phyloP scores from a whole-genome alignment of 192 early-diverging fungal genomes.

The Coemansia aciculifera region DNA sequence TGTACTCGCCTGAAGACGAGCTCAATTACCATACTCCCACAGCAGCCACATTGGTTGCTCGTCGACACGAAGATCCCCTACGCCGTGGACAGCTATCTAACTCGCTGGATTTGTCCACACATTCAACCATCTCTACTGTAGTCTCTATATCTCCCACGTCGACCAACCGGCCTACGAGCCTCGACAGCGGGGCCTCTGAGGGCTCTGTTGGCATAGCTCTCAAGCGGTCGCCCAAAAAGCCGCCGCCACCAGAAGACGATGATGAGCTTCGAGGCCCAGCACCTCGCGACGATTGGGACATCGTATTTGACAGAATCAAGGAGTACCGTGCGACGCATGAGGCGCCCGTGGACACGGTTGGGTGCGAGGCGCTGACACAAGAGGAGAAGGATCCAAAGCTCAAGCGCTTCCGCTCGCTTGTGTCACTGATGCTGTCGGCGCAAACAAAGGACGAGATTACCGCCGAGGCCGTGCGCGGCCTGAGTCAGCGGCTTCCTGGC shows the following conservation, averaged over 20 bases:
- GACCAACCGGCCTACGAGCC: constrained; percentile 31
- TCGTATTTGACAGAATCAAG: constrained; percentile 64
- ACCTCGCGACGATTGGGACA: constrained; percentile 63
- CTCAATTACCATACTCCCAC: not conserved
- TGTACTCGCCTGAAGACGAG: constrained; percentile 5
- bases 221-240: constrained; percentile 23
- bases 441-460: constrained; percentile 93
- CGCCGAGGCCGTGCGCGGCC: constrained; percentile 68
- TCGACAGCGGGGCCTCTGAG: constrained; percentile 22
- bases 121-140: constrained; percentile 47
- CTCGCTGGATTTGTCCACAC: constrained; percentile 27
- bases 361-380: constrained; percentile 74
- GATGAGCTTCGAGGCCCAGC: constrained; percentile 44
- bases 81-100: constrained; percentile 27
- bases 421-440: constrained; percentile 86
- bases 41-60: constrained; percentile 9
- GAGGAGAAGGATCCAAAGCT: constrained; percentile 54
- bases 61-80: not conserved
- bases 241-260: constrained; percentile 23
- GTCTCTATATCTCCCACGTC: constrained; percentile 26
- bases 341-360: constrained; percentile 89
- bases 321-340: constrained; percentile 62
- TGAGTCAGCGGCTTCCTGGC: constrained; percentile 64
- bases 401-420: constrained; percentile 79
- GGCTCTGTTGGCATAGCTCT: constrained; percentile 13